Base-by-base conservation (phyloP, 139 green algal genomes). In the Haematococcus lacustris region DNA sequence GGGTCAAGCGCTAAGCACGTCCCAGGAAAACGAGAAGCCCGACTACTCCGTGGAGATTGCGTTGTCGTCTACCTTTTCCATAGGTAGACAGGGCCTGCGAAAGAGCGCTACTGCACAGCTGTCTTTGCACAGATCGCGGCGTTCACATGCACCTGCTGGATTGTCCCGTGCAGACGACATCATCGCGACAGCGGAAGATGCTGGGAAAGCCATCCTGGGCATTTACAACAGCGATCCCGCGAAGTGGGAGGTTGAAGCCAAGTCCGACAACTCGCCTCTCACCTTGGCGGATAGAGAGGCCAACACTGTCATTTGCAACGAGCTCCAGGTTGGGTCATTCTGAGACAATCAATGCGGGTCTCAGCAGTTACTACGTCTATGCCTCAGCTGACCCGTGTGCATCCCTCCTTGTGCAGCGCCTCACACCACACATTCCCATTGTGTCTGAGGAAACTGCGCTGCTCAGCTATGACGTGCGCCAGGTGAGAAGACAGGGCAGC, bases 371-470 rank as follows among this genome's bases (percentile, higher is more conserved):
- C n/a, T n/a, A n/a, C n/a, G n/a, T n/a, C n/a, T n/a, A n/a, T n/a
- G 23, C 5, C 28, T 64, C 5, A 30, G 23, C 25, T 23, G 9
- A 13, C 23, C 9, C 28, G 57, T 30, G 57, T 64, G 28, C 28
- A 4, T 4, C 23, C 4, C 25, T 68, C 7, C 64, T 70, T 79
- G n/a, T n/a, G 37, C 71, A 77, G 53, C 68, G 73, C 30, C 68
- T 88, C 3, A 80, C 74, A 0, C 91, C 91, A 0, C 89, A 95
- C 81, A 82, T 97, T 26, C 91, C 91, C 39, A 96, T 97, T 71
- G 82, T 96, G 6, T 91, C 82, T 26, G 91, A 97, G 78, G 91
- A 97, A 73, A 95, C 89, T 61, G 82, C 81, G 39, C 62, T 85
- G 53, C 66, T 86, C 57, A 57, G 83, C 2, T 88, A 89, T 64